Conservation (phyloP, 2,329 filamentous ascomycete genomes). For the Bipolaris victoriae region DNA sequence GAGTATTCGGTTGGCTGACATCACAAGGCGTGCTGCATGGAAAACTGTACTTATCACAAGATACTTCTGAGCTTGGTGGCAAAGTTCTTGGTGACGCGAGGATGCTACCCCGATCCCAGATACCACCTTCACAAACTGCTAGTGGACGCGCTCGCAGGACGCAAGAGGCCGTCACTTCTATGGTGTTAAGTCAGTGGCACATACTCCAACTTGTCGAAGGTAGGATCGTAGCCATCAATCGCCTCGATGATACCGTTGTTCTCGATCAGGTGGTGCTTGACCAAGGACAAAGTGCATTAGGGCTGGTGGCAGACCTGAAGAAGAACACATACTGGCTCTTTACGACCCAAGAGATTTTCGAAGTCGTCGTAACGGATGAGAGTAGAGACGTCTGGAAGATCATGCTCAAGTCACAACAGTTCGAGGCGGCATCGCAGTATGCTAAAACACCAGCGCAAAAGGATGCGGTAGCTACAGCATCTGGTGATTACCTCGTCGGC, state of each 20-base stretch:
- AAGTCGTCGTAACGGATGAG: constrained; percentile 89
- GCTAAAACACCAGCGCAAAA: constrained; percentile 81
- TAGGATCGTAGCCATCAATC: constrained; percentile 82
- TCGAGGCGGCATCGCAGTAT: constrained; percentile 85
- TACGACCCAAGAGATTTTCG: constrained; percentile 87
- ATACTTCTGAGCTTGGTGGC: constrained; percentile 69
- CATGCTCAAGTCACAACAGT: constrained; percentile 84
- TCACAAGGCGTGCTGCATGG: constrained; percentile 88
- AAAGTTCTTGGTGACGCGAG: constrained; percentile 81
- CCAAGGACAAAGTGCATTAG: constrained; percentile 77
- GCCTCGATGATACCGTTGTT: constrained; percentile 82
- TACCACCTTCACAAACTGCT: constrained; percentile 71
- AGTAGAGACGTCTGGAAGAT: constrained; percentile 94
- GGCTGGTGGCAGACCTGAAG: constrained; percentile 84
- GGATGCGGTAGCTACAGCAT: constrained; percentile 89
- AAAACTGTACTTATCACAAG: constrained; percentile 69
- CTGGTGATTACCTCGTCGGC: constrained; percentile 83
- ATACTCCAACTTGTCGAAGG: constrained; percentile 82
- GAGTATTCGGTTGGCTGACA: constrained; percentile 88
- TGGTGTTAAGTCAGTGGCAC: constrained; percentile 93
- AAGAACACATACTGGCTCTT: constrained; percentile 99
- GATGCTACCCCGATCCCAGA: constrained; percentile 74
- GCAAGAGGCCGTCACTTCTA: constrained; percentile 76
- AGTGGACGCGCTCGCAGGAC: constrained; percentile 69
- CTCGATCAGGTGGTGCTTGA: constrained; percentile 89